A percentile compares a stretch with the other conserved stretches of the same genome.
phyloP scores from a whole-genome alignment of 805 yeast genomes.

The Lipomyces yamadae region DNA sequence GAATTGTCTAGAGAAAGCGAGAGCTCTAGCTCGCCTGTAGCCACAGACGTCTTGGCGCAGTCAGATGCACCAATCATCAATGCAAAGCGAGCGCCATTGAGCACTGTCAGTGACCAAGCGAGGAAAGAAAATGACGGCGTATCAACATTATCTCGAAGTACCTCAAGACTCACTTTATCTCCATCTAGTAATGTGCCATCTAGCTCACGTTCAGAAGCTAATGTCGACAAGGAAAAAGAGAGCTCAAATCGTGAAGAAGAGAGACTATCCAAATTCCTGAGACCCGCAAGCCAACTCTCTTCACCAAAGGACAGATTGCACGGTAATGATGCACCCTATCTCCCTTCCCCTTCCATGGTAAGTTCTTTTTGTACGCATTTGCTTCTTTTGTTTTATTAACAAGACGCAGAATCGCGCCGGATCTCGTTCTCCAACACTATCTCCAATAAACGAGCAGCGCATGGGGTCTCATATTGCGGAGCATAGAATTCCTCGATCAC shows the following conservation, averaged over 20 bases:
- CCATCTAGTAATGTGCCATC: not conserved
- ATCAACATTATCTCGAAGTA: not conserved
- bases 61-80: not conserved
- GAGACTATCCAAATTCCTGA: slow-evolving; percentile 28
- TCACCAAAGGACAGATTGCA: slow-evolving; percentile 4
- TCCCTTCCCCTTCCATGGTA: slow-evolving; percentile 28
- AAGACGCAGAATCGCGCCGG: slow-evolving; percentile 2
- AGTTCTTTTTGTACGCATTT: not conserved
- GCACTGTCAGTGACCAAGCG: not conserved
- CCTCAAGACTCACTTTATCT: not conserved
- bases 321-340: slow-evolving; percentile 14
- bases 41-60: not conserved
- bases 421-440: slow-evolving; percentile 11
- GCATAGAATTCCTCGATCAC: slow-evolving; percentile 16
- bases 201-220: not conserved
- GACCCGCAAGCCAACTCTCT: slow-evolving; percentile 10
- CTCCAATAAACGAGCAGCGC: slow-evolving; percentile 9
- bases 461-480: not conserved
- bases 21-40: not conserved
- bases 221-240: slow-evolving; percentile 6
- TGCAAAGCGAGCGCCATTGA: not conserved
- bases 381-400: not conserved
- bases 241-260: slow-evolving; percentile 26
- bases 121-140: not conserved
- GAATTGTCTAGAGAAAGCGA: not conserved